These are phyloP conservation scores for Butyriboletus loyo DNA, from an alignment of 768 basidiomycete species.

Conservation along the genomic window DNA sequence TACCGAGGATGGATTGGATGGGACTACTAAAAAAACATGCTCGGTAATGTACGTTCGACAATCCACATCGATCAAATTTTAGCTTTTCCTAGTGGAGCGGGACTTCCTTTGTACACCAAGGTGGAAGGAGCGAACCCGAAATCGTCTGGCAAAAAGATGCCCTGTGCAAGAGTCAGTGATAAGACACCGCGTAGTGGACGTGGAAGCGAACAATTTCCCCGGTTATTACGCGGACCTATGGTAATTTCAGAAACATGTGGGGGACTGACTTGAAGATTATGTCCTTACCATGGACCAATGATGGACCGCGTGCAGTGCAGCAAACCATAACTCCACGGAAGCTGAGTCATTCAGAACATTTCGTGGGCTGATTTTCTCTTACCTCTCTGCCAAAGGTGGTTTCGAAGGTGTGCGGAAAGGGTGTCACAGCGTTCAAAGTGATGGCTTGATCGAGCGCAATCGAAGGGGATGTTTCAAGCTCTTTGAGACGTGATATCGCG, in stretches of 20 bases:
- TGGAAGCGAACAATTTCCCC: slow-evolving; percentile 65
- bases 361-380: background rate
- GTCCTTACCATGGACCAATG: slow-evolving; percentile 83
- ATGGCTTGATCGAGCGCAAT: slow-evolving; percentile 54
- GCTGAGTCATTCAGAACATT: background rate
- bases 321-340: slow-evolving; percentile 71
- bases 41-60: slow-evolving; percentile 5
- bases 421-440: slow-evolving; percentile 77
- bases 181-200: background rate
- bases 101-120: slow-evolving; percentile 67
- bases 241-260: slow-evolving; percentile 7
- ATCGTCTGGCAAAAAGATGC: slow-evolving; percentile 63
- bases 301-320: slow-evolving; percentile 81
- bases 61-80: slow-evolving; percentile 44
- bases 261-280: background rate
- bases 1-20: background rate
- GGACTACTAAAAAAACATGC: slow-evolving; percentile 8
- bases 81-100: slow-evolving; percentile 60
- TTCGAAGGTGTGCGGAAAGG: slow-evolving; percentile 67
- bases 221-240: slow-evolving; percentile 75
- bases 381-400: slow-evolving; percentile 86
- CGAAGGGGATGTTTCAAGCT: slow-evolving; percentile 40
- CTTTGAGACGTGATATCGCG: slow-evolving; percentile 54
- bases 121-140: slow-evolving; percentile 90
- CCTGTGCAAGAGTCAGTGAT: slow-evolving; percentile 38